These are phyloP conservation scores for Arxiozyma slooffiae DNA, from an alignment of 1,139 yeast species.

Conservation along the genomic window DNA sequence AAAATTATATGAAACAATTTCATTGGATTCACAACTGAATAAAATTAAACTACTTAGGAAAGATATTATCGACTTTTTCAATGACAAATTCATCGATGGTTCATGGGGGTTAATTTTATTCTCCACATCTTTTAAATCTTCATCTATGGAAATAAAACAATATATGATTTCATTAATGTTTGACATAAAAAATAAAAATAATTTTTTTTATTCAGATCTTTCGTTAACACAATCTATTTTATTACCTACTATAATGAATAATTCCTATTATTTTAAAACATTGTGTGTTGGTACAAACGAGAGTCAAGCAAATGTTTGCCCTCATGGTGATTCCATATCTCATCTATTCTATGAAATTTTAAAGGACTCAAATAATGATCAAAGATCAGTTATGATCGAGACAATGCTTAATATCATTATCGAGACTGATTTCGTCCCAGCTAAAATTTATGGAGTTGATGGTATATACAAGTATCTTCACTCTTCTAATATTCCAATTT, in stretches of 20 bases:
- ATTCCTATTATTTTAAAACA: slow-evolving; percentile 43
- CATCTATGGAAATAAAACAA: slow-evolving; percentile 70
- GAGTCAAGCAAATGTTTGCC: slow-evolving; percentile 36
- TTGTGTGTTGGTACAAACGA: slow-evolving; percentile 5
- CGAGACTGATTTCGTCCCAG: slow-evolving; percentile 55
- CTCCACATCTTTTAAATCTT: slow-evolving; percentile 66
- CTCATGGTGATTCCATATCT: slow-evolving; percentile 46
- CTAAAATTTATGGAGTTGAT: slow-evolving; percentile 50
- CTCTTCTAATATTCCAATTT: slow-evolving; percentile 31
- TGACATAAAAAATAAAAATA: slow-evolving; percentile 40
- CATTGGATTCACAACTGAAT: slow-evolving; percentile 76
- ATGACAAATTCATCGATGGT: slow-evolving; percentile 47
- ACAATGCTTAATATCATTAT: slow-evolving; percentile 40
- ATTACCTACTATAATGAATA: slow-evolving; percentile 58
- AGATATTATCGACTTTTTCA: slow-evolving; percentile 51
- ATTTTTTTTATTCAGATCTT: slow-evolving; percentile 39
- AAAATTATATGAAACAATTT: slow-evolving; percentile 70
- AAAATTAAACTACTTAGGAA: slow-evolving; percentile 70
- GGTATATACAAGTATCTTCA: slow-evolving; percentile 47
- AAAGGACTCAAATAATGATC: slow-evolving; percentile 26
- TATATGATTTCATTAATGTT: slow-evolving; percentile 52
- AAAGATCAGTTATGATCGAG: slow-evolving; percentile 22
- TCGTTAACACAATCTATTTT: slow-evolving; percentile 39
- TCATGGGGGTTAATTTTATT: slow-evolving; percentile 66
- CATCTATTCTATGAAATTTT: slow-evolving; percentile 39